phyloP scores from a whole-genome alignment of 1,139 yeast species.

The Geotrichum cucujoidarum region DNA sequence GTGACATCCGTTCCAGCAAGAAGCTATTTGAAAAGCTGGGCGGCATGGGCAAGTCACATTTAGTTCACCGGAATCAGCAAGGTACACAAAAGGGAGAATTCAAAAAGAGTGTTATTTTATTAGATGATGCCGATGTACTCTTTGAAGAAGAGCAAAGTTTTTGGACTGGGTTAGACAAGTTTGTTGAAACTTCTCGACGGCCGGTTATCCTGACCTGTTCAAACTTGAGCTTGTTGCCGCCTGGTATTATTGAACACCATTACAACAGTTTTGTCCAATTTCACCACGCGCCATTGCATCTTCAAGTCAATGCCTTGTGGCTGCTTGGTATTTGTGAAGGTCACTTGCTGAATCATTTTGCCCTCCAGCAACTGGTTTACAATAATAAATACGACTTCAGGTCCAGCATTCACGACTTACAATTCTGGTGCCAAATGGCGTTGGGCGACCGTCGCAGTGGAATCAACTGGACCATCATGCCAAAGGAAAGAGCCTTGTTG shows the following conservation, averaged over 20 bases:
- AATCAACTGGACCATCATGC: conserved; percentile 12
- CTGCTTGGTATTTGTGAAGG: conserved; percentile 39
- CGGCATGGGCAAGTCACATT: conserved; percentile 80
- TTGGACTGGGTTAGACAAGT: conserved; percentile 68
- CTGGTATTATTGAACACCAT: conserved; percentile 8
- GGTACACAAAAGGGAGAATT: conserved; percentile 19
- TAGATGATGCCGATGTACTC: conserved; percentile 82
- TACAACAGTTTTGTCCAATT: conserved; percentile 32
- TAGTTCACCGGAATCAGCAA: conserved; percentile 48
- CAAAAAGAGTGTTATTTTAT: conserved; percentile 59
- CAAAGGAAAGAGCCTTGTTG: conserved; percentile 2
- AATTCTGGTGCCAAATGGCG: conserved; percentile 50
- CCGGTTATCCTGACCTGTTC: conserved; percentile 78
- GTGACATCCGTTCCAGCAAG: conserved; percentile 65
- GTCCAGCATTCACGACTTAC: conserved; percentile 50
- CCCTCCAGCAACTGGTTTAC: conserved; percentile 39
- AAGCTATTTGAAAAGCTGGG: conserved; percentile 61
- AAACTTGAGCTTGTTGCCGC: conserved; percentile 37
- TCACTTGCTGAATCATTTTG: conserved; percentile 35
- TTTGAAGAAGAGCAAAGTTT: conserved; percentile 77
- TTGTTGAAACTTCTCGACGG: conserved; percentile 62
- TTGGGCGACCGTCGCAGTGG: conserved; percentile 27
- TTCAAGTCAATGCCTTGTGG: conserved; percentile 37
- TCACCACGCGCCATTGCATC: conserved; percentile 25
- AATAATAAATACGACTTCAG: conserved; percentile 49